These are phyloP conservation scores for Fusarium sp. DNA, from an alignment of 2,329 filamentous ascomycete genomes.

Conservation along the genomic window DNA sequence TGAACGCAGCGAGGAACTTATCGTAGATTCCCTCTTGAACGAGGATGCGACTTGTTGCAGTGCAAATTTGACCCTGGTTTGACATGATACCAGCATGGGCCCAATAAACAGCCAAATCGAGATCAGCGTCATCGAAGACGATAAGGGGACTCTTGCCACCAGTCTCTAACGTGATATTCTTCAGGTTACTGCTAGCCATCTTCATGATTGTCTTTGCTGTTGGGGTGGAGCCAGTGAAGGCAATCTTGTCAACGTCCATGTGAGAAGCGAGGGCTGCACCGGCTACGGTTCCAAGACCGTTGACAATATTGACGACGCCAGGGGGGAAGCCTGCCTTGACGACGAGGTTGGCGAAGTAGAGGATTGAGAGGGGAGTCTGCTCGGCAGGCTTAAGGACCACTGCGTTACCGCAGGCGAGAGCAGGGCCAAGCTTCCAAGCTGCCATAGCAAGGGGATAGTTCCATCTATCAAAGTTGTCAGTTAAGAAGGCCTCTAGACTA, in stretches of 20 bases:
- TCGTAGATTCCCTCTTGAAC: slow-evolving; percentile 70
- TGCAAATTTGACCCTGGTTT: slow-evolving; percentile 73
- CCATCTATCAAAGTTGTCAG: slow-evolving; percentile 54
- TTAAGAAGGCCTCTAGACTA: rapidly evolving
- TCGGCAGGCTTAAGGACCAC: slow-evolving; percentile 73
- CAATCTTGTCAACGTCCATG: slow-evolving; percentile 76
- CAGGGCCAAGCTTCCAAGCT: slow-evolving; percentile 79
- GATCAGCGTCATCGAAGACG: slow-evolving; percentile 72
- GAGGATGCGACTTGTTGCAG: slow-evolving; percentile 70
- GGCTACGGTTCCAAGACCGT: slow-evolving; percentile 74
- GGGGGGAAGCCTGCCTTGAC: slow-evolving; percentile 80
- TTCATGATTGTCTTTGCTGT: slow-evolving; percentile 82
- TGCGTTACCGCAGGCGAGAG: slow-evolving; percentile 70
- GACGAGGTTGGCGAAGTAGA: slow-evolving; percentile 73
- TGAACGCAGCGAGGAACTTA: slow-evolving; percentile 61
- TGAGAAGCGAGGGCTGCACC: slow-evolving; percentile 76
- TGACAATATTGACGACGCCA: slow-evolving; percentile 80
- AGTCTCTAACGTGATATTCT: slow-evolving; percentile 73
- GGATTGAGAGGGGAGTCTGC: slow-evolving; percentile 71
- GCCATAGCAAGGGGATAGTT: slow-evolving; percentile 66
- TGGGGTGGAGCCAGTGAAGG: slow-evolving; percentile 79
- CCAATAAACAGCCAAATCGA: slow-evolving; percentile 74
- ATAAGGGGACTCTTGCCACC: slow-evolving; percentile 73
- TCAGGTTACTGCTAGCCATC: slow-evolving; percentile 71
- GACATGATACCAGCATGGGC: slow-evolving; percentile 62